Conservation (phyloP, 2,329 filamentous ascomycete species). For the Ophiostoma piceae region DNA sequence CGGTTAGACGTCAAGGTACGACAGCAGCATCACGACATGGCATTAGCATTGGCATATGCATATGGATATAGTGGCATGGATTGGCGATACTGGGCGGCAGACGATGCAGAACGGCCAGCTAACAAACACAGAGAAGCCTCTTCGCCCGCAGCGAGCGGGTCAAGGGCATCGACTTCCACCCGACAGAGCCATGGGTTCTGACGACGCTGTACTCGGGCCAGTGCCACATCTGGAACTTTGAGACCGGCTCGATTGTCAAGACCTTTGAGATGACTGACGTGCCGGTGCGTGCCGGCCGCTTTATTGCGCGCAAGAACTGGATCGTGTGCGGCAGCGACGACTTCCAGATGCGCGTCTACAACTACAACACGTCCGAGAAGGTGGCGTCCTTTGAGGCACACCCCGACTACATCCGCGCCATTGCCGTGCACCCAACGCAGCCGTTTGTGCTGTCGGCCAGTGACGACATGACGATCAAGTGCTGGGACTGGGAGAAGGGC, state of each 20-base stretch:
- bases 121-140: constrained; percentile 26
- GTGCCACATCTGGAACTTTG: constrained; percentile 99
- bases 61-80: neutral
- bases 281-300: constrained; percentile 90
- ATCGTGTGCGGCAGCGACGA: constrained; percentile 93
- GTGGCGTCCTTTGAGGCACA: constrained; percentile 96
- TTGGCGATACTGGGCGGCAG: neutral
- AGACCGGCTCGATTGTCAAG: constrained; percentile 94
- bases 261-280: constrained; percentile 99
- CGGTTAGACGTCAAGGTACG: constrained; percentile 29
- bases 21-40: neutral
- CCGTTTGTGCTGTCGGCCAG: constrained; percentile 94
- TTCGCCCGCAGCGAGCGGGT: constrained; percentile 29
- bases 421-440: constrained; percentile 82
- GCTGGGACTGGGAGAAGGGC: constrained; percentile 98
- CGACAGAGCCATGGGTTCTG: constrained; percentile 39
- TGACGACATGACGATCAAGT: constrained; percentile 97
- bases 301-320: constrained; percentile 98
- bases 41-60: neutral
- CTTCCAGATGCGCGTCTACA: constrained; percentile 56
- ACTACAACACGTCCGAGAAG: constrained; percentile 99
- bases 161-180: constrained; percentile 30
- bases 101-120: neutral
- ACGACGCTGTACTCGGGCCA: constrained; percentile 97
- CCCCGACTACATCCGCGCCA: constrained; percentile 96